Conservation (phyloP, 2,329 filamentous ascomycete genomes). For the Fusarium sp. region DNA sequence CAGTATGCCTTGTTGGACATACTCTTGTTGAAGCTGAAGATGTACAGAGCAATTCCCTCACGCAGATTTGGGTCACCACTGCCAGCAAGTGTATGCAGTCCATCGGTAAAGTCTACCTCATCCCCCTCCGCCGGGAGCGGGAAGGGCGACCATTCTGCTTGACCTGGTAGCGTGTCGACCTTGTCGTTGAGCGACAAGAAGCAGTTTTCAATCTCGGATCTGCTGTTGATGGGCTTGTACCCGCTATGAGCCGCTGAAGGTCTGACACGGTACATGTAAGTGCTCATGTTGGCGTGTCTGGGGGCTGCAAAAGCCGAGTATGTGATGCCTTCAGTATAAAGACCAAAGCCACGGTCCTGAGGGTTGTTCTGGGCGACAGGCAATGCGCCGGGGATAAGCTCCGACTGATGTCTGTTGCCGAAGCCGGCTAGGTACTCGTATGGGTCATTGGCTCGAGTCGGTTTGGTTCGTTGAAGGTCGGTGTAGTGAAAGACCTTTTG, state of each 20-base stretch:
- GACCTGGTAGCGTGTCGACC: conserved; percentile 17
- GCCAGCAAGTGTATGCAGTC: conserved; percentile 22
- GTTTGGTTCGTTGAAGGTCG: conserved; percentile 28
- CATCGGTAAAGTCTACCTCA: conserved; percentile 21
- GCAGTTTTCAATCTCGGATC: conserved; percentile 30
- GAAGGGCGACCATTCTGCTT: conserved; percentile 31
- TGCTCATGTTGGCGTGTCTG: conserved; percentile 15
- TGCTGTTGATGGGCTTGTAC: conserved; percentile 8
- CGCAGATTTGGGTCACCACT: conserved; percentile 25
- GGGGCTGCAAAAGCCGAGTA: conserved; percentile 34
- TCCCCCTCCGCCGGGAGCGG: conserved; percentile 10
- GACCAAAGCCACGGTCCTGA: conserved; percentile 20
- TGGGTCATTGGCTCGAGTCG: conserved; percentile 29
- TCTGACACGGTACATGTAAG: conserved; percentile 26
- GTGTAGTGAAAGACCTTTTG: conserved; percentile 34
- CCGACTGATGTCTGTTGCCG: conserved; percentile 31
- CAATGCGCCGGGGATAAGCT: conserved; percentile 23
- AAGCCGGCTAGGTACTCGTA: conserved; percentile 26
- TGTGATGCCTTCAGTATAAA: conserved; percentile 37
- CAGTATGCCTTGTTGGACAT: conserved; percentile 26
- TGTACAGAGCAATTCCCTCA: conserved; percentile 17
- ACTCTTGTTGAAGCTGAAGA: conserved; percentile 20
- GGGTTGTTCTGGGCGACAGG: conserved; percentile 30
- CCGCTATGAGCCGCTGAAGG: conserved; percentile 26
- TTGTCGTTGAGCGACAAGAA: conserved; percentile 21